Evolutionary conservation across 768 basidiomycete genomes (phyloP).

Genomic region (Boletus huronensis): DNA sequence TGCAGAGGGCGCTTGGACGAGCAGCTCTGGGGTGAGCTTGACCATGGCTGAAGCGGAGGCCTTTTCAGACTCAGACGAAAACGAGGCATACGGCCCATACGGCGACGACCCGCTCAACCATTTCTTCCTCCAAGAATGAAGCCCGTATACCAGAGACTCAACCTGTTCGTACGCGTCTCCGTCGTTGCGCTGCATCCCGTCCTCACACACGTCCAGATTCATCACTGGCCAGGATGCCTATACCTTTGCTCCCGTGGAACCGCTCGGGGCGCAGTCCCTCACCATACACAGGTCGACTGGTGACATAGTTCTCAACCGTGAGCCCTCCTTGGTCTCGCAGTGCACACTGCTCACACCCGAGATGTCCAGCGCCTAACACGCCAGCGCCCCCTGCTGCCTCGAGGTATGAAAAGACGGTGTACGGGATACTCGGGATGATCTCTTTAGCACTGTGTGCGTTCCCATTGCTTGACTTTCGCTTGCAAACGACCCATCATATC

Average conservation of each 20-base stretch:
- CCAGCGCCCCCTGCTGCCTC: slow-evolving; percentile 52
- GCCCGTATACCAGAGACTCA: slow-evolving; percentile 68
- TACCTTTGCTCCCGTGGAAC: slow-evolving; percentile 69
- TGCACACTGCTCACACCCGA: background rate
- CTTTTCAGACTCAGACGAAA: slow-evolving; percentile 36
- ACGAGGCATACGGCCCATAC: slow-evolving; percentile 14
- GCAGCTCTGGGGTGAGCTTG: slow-evolving; percentile 93
- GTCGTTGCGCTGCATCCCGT: slow-evolving; percentile 6
- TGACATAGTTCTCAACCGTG: slow-evolving; percentile 68
- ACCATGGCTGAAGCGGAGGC: slow-evolving; percentile 41
- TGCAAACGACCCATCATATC: background rate
- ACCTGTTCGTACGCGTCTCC: slow-evolving; percentile 46
- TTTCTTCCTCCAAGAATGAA: slow-evolving; percentile 56
- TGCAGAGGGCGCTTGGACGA: slow-evolving; percentile 74
- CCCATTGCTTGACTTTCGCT: background rate
- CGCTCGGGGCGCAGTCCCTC: slow-evolving; percentile 59
- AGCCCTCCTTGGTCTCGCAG: slow-evolving; percentile 20
- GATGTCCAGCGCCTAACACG: slow-evolving; percentile 47
- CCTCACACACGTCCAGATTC: slow-evolving; percentile 42
- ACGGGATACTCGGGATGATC: slow-evolving; percentile 74
- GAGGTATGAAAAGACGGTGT: slow-evolving; percentile 61
- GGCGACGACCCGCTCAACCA: slow-evolving; percentile 14
- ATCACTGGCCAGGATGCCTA: slow-evolving; percentile 70
- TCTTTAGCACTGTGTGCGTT: slow-evolving; percentile 70
- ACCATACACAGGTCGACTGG: slow-evolving; percentile 73